phyloP scores from a whole-genome alignment of 2,329 filamentous ascomycete species.

The Clarireedia hainanense region DNA sequence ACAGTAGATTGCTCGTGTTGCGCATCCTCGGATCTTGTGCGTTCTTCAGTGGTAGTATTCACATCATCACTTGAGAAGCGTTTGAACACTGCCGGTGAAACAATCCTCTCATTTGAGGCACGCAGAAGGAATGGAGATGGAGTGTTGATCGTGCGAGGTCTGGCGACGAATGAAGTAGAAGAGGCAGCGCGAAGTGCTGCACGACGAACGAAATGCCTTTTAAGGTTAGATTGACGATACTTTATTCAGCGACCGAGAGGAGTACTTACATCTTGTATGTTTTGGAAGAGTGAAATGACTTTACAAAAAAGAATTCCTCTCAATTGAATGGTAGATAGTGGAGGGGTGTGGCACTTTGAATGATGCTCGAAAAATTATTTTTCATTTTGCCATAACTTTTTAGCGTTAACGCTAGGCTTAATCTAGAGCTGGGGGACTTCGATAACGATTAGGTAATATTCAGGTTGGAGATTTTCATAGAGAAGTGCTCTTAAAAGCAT shows the following conservation, averaged over 20 bases:
- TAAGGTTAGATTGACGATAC: conserved; percentile 3
- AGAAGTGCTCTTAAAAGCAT: too few species aligned
- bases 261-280: conserved; percentile 19
- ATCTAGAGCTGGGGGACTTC: too few species aligned
- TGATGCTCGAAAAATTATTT: conserved; percentile 1
- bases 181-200: conserved; percentile 45
- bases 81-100: conserved; percentile 33
- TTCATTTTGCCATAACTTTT: conserved; percentile 1
- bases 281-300: not conserved
- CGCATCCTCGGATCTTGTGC: conserved; percentile 1
- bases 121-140: conserved; percentile 30
- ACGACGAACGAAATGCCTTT: conserved; percentile 40
- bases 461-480: too few species aligned
- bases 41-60: conserved; percentile 21
- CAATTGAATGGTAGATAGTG: not conserved
- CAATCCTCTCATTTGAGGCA: conserved; percentile 30
- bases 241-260: not conserved
- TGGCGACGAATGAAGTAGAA: conserved; percentile 35
- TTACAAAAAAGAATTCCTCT: not conserved
- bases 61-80: conserved; percentile 40
- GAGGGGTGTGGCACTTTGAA: not conserved
- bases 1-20: conserved; percentile 19
- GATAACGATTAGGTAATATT: too few species aligned
- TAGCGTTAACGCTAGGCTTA: not conserved
- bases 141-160: conserved; percentile 34